Evolutionary conservation across 495 filamentous ascomycete genomes (phyloP).

Genomic region (Tricharina praecox): DNA sequence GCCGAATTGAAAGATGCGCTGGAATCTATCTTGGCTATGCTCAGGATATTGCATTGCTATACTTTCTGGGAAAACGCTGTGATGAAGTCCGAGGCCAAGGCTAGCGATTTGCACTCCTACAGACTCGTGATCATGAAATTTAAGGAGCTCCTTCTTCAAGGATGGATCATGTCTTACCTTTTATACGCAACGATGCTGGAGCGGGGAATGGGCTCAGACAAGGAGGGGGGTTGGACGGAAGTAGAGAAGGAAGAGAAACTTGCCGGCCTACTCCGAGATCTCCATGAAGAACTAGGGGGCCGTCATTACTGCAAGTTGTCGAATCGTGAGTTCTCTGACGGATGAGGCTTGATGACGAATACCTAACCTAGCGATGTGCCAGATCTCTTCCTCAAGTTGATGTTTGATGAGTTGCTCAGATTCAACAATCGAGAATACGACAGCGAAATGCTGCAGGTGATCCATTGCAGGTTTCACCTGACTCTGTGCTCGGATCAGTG

Average conservation of each 20-base stretch:
- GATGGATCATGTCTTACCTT: conserved; percentile 58
- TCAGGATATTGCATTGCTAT: conserved; percentile 56
- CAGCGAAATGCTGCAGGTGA: conserved; percentile 19
- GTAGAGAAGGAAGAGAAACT: conserved; percentile 15
- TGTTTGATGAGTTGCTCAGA: conserved; percentile 62
- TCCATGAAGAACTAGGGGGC: conserved; percentile 74
- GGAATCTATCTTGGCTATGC: conserved; percentile 13
- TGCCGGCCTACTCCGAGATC: conserved; percentile 30
- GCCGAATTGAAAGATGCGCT: conserved; percentile 29
- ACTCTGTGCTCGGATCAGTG: conserved; percentile 27
- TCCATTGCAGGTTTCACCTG: conserved; percentile 24
- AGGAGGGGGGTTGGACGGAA: conserved; percentile 8
- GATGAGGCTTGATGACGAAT: too few relatives aligned
- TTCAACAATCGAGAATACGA: conserved; percentile 26
- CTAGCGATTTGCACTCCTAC: conserved; percentile 25
- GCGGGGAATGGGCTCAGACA: conserved; percentile 13
- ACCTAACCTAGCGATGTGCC: too few relatives aligned
- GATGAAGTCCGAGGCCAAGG: conserved; percentile 45
- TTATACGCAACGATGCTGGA: conserved; percentile 20
- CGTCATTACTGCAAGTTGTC: conserved; percentile 74
- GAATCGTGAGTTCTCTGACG: conserved; percentile 13
- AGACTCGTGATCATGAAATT: conserved; percentile 48
- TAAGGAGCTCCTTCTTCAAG: conserved; percentile 74
- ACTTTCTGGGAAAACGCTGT: conserved; percentile 69
- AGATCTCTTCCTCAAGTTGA: conserved; percentile 67